A percentile compares a stretch with the other conserved stretches of the same genome.
These are phyloP conservation scores for Penicillium sp. DNA, from an alignment of 2,329 filamentous ascomycete genomes.

Conservation along the genomic window DNA sequence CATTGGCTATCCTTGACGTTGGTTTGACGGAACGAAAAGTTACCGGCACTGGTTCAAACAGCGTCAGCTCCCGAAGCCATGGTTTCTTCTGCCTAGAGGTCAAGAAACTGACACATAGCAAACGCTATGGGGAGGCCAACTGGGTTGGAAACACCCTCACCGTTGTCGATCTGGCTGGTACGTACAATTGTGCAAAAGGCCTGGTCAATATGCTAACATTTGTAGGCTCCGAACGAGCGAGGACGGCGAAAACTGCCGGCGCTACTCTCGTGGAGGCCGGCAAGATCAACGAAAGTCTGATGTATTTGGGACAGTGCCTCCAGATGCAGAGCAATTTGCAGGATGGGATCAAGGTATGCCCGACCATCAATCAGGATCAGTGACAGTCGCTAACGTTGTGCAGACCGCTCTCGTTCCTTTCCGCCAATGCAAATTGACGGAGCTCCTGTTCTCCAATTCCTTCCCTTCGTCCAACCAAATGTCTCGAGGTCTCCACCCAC, in stretches of 20 bases:
- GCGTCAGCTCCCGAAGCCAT: constrained; percentile 85
- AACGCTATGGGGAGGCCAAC: constrained; percentile 52
- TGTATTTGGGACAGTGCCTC: constrained; percentile 96
- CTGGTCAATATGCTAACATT: not conserved
- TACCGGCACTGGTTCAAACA: constrained; percentile 88
- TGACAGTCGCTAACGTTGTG: constrained; percentile 16
- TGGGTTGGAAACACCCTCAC: constrained; percentile 81
- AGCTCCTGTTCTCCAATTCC: constrained; percentile 83
- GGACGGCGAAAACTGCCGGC: constrained; percentile 90
- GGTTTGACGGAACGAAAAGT: constrained; percentile 84
- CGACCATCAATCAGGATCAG: not conserved
- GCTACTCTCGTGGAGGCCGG: constrained; percentile 91
- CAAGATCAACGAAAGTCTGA: constrained; percentile 97
- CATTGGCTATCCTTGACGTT: constrained; percentile 84
- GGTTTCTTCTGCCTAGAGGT: constrained; percentile 96
- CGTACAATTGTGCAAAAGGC: constrained; percentile 13
- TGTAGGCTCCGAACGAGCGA: constrained; percentile 76
- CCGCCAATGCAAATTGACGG: constrained; percentile 80
- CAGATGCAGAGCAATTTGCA: constrained; percentile 87
- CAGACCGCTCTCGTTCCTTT: constrained; percentile 73
- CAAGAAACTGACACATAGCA: constrained; percentile 66
- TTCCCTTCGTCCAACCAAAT: constrained; percentile 62
- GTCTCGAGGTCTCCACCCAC: constrained; percentile 63
- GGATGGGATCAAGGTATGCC: constrained; percentile 66
- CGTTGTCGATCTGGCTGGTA: constrained; percentile 84